Conservation (phyloP, 163 green algal genomes). For the Scenedesmus sp. region DNA sequence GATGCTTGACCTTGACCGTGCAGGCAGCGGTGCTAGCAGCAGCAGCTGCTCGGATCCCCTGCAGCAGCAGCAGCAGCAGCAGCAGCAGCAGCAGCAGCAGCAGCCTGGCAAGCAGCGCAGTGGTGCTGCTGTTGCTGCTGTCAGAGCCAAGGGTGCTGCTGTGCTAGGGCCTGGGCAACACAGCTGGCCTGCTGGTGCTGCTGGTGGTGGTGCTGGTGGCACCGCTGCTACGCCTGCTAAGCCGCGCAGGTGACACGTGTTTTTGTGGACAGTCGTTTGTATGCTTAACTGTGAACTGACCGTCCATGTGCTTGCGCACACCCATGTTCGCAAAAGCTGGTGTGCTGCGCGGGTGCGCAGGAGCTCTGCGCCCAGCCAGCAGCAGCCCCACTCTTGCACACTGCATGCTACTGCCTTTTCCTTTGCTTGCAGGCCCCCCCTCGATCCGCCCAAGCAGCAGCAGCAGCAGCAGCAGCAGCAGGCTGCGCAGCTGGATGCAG, state of each 20-base stretch:
- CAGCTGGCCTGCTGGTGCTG: neutral
- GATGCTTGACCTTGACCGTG: neutral
- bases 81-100: constrained; percentile 8
- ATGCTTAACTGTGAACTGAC: neutral
- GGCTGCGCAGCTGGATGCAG: neutral
- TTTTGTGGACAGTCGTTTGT: neutral
- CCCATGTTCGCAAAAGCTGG: too few relatives aligned
- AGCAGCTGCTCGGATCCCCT: constrained; percentile 36
- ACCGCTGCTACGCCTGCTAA: neutral
- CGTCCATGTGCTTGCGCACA: too few relatives aligned
- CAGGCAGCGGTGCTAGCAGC: constrained; percentile 18
- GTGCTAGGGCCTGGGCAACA: neutral
- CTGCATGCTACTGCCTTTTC: neutral
- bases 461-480: neutral
- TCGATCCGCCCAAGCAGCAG: neutral
- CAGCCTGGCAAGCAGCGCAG: neutral
- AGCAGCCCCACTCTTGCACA: neutral
- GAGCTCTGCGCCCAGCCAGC: neutral
- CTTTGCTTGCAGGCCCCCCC: neutral
- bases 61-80: neutral
- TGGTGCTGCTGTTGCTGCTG: neutral
- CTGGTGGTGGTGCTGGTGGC: neutral
- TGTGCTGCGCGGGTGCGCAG: neutral
- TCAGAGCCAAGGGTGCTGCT: neutral
- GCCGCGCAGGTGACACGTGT: neutral